These are phyloP conservation scores for Globisporangium radiosum DNA, from an alignment of 352 stramenopile genomes.

Conservation along the genomic window DNA sequence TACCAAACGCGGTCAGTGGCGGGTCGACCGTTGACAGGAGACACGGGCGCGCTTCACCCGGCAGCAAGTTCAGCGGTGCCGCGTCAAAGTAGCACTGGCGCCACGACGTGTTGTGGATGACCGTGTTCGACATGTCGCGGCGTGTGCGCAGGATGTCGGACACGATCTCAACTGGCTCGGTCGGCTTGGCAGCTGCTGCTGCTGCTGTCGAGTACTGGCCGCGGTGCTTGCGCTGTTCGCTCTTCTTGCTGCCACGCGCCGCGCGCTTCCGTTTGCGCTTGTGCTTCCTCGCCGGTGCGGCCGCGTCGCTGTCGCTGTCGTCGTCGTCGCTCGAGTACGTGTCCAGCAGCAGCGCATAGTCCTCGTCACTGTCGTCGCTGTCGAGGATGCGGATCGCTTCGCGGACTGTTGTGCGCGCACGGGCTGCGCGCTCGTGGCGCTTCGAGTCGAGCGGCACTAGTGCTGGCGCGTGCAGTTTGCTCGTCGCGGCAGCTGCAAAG, in stretches of 20 bases:
- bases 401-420: not conserved
- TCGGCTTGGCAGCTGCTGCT: slow-evolving; percentile 12
- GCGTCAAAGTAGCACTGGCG: slow-evolving; percentile 32
- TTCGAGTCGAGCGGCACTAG: too few relatives aligned
- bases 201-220: not conserved
- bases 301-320: not conserved
- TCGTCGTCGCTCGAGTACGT: not conserved
- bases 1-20: slow-evolving; percentile 35
- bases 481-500: not conserved
- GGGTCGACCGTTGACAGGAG: slow-evolving; percentile 25
- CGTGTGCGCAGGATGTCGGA: slow-evolving; percentile 23
- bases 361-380: slow-evolving; percentile 9
- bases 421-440: not conserved
- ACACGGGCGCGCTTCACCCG: slow-evolving; percentile 11
- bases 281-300: not conserved
- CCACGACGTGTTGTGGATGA: slow-evolving; percentile 43
- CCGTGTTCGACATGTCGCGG: slow-evolving; percentile 28
- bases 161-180: slow-evolving; percentile 11
- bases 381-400: slow-evolving; percentile 4
- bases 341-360: slow-evolving; percentile 3
- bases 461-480: too few relatives aligned
- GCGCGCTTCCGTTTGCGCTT: slow-evolving; percentile 8
- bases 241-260: slow-evolving; percentile 11
- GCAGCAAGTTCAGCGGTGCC: slow-evolving; percentile 27
- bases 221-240: slow-evolving; percentile 6